Base-by-base conservation (phyloP, 1,139 yeast species). In the Suhomyces taliae region DNA sequence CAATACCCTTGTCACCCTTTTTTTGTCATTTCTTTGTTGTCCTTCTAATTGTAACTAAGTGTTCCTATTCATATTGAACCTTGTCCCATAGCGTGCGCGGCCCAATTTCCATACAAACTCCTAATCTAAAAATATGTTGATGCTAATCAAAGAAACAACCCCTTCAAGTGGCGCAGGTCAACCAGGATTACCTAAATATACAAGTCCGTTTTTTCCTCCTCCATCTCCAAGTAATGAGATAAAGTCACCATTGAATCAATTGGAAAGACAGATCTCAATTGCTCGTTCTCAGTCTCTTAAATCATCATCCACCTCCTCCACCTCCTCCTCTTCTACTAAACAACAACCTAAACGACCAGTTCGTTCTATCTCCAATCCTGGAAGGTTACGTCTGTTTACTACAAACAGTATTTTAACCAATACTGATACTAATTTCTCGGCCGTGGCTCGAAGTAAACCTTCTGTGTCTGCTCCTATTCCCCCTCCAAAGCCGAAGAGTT, bases 211-310 rank as follows among this genome's bases (percentile, higher is more conserved):
- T 4, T 29, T 26, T 26, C 34, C 40, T 7, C 34, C 33, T 3
- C 32, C 29, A 8, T 29, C 49, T 4, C 34, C 39, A 7, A 41
- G 34, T 27, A 40, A 44, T 39, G 44, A 41, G 32, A 41, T 47
- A 37, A 52, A 46, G 36, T 52, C 55, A 2, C 57, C 57, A 4
- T 44, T 53, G 40, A 48, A 47, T 26, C 54, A 47, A 37, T 46
- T 53, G 45, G 57, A 53, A 45, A 48, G 53, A 35, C 55, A 51
- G 39, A 46, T 53, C 11, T 46, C 53, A n/a, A 44, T 53, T 7
- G 56, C 56, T 14, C 44, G 53, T 6, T 45, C 56, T 38, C 51
- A 26, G 41, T 45, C 47, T 5, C 37, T 45, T 37, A 43, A 41
- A 27, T 40, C 46, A 9, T n/a, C 40, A 7, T 8, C 37, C 29